Conservation (phyloP, 257 asterid species). For the Primulina eburnea region DNA sequence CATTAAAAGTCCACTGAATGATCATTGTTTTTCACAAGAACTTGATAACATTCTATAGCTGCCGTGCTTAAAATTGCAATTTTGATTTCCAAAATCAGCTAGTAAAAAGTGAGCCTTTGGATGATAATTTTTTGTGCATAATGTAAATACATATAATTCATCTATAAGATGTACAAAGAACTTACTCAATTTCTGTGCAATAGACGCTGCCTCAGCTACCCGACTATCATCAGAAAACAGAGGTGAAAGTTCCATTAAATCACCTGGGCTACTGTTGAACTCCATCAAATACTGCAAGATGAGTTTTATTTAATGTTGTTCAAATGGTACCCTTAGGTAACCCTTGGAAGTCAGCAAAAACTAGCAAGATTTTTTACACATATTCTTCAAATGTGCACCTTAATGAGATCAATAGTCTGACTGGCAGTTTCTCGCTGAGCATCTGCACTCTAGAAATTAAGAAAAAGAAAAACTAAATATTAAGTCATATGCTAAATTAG, state of each 20-base stretch:
- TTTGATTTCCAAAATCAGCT: neutral
- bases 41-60: neutral
- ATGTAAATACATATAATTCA: too few species aligned
- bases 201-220: conserved; percentile 98
- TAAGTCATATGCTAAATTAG: conserved; percentile 9
- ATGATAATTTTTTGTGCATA: neutral
- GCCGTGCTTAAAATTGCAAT: neutral
- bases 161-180: neutral
- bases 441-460: conserved; percentile 83
- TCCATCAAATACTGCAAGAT: conserved; percentile 93
- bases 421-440: conserved; percentile 97
- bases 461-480: conserved; percentile 17
- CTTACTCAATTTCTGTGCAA: conserved; percentile 97
- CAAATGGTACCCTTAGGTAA: conserved; percentile 13
- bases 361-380: neutral
- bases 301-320: conserved; percentile 25
- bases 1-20: neutral
- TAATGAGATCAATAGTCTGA: conserved; percentile 95
- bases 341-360: conserved; percentile 8
- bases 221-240: conserved; percentile 98
- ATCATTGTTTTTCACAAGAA: neutral
- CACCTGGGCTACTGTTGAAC: conserved; percentile 96
- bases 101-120: neutral
- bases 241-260: conserved; percentile 96
- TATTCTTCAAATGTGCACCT: conserved; percentile 44